These are phyloP conservation scores for Clavispora carvajalis DNA, from an alignment of 805 yeast species.

Conservation along the genomic window DNA sequence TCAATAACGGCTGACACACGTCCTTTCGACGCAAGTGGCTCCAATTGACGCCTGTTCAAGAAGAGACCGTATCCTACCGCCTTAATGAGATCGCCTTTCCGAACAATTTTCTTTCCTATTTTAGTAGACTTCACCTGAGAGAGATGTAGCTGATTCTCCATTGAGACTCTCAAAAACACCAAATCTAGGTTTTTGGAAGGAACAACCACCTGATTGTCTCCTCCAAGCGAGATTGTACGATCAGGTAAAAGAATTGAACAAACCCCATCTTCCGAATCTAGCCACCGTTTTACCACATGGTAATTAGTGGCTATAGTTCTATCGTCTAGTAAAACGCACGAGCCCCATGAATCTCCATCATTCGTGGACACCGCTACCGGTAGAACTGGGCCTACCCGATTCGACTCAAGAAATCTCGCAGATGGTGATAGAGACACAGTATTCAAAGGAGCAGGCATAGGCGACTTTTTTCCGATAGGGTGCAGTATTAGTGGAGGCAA, in stretches of 20 bases:
- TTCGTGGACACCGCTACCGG: neutral
- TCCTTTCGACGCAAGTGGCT: slow-evolving; percentile 34
- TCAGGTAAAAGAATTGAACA: slow-evolving; percentile 5
- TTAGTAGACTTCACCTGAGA: neutral
- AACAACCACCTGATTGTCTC: slow-evolving; percentile 17
- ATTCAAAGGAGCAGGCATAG: no score
- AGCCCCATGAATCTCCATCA: slow-evolving; percentile 33
- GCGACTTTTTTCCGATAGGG: no score
- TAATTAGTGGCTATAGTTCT: slow-evolving; percentile 35
- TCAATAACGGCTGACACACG: slow-evolving; percentile 17
- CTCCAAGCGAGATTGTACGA: slow-evolving; percentile 5
- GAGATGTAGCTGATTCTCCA: neutral
- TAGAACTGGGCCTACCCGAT: neutral
- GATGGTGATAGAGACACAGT: neutral
- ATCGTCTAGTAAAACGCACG: slow-evolving; percentile 31
- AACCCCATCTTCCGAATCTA: slow-evolving; percentile 1
- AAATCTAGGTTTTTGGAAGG: slow-evolving; percentile 34
- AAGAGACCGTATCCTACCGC: slow-evolving; percentile 40
- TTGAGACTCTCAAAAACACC: slow-evolving; percentile 28
- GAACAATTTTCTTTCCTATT: neutral
- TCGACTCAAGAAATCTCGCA: neutral
- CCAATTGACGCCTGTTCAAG: slow-evolving; percentile 13
- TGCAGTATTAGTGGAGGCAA: neutral
- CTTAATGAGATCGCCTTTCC: slow-evolving; percentile 18
- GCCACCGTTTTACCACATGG: slow-evolving; percentile 26